These are phyloP conservation scores for Sclerotinia borealis DNA, from an alignment of 2,329 filamentous ascomycete species.

Conservation along the genomic window DNA sequence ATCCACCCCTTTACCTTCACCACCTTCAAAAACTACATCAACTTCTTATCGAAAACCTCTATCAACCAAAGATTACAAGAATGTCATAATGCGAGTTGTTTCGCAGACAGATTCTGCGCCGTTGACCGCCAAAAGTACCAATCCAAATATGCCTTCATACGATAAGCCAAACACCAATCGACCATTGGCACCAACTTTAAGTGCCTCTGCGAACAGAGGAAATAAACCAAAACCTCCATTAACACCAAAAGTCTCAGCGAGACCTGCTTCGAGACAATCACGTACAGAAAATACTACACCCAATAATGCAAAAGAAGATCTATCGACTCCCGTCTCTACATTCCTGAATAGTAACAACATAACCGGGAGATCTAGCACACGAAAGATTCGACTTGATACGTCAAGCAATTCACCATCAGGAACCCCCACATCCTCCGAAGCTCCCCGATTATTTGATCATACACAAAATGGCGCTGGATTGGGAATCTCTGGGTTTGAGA, in stretches of 20 bases:
- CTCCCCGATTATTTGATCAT: constrained; percentile 15
- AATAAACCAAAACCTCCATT: constrained; percentile 49
- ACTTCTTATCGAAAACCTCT: constrained; percentile 10
- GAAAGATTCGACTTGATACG: constrained; percentile 67
- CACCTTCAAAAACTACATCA: background rate
- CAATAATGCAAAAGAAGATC: constrained; percentile 39
- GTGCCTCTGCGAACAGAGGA: constrained; percentile 50
- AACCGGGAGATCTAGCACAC: constrained; percentile 71
- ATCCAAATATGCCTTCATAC: constrained; percentile 38
- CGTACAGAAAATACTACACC: constrained; percentile 33
- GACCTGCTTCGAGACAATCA: constrained; percentile 32
- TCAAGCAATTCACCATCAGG: constrained; percentile 55
- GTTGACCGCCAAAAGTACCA: constrained; percentile 24
- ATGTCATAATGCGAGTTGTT: constrained; percentile 42
- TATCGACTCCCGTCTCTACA: constrained; percentile 46
- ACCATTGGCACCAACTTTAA: constrained; percentile 63
- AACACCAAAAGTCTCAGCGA: constrained; percentile 50
- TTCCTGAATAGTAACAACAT: constrained; percentile 58
- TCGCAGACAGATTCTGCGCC: constrained; percentile 27
- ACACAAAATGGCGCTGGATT: constrained; percentile 31
- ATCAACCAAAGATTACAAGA: constrained; percentile 26
- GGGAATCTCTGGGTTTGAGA: constrained; percentile 25
- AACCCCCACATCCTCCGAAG: constrained; percentile 32
- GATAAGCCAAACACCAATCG: constrained; percentile 44
- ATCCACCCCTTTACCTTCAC: background rate